These are phyloP conservation scores for Fusarium stilboides DNA, from an alignment of 2,329 filamentous ascomycete species.

Conservation along the genomic window DNA sequence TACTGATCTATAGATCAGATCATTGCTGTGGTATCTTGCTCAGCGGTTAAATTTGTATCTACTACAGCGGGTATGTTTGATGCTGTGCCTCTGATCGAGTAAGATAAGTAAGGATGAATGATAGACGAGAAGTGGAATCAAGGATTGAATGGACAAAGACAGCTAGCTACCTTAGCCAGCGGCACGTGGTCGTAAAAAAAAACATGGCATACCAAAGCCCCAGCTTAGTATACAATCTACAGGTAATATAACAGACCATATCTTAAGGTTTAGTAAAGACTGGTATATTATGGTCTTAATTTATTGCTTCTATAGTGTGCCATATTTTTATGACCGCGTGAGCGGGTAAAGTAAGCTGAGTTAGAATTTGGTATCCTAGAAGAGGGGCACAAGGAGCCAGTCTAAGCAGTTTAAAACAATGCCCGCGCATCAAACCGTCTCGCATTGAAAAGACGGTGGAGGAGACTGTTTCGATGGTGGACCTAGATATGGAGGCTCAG, in stretches of 20 bases:
- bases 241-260: too few relatives aligned
- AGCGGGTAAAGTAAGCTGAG: slow-evolving; percentile 1
- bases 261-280: too few relatives aligned
- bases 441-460: slow-evolving; percentile 43
- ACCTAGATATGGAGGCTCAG: slow-evolving; percentile 13
- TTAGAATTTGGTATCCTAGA: neutral
- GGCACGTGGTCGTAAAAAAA: too few relatives aligned
- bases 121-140: too few relatives aligned
- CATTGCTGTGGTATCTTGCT: neutral
- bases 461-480: slow-evolving; percentile 27
- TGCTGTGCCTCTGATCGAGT: neutral
- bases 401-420: slow-evolving; percentile 18
- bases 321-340: too few relatives aligned
- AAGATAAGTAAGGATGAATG: neutral
- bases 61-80: slow-evolving; percentile 17
- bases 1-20: slow-evolving; percentile 23
- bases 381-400: slow-evolving; percentile 10
- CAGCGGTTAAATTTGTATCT: neutral
- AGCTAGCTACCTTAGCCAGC: neutral
- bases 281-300: too few relatives aligned
- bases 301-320: too few relatives aligned
- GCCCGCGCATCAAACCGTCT: slow-evolving; percentile 13
- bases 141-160: too few relatives aligned
- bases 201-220: too few relatives aligned
- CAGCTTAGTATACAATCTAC: too few relatives aligned